A percentile compares a stretch with the other conserved stretches of the same genome.
These are phyloP conservation scores for Simplicillium sp. DNA, from an alignment of 2,329 filamentous ascomycete species.

Conservation along the genomic window DNA sequence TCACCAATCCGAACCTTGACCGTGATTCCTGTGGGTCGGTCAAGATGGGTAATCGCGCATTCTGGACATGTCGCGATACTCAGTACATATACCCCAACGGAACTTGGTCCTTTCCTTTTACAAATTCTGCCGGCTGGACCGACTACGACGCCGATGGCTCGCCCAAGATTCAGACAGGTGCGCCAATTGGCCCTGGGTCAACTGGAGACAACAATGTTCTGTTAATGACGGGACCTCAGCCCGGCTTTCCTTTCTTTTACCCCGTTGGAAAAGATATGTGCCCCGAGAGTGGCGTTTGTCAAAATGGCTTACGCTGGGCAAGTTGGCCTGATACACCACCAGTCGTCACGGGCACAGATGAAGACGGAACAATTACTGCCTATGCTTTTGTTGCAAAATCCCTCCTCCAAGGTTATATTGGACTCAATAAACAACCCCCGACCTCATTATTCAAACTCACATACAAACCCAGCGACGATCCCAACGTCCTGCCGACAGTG, in stretches of 20 bases:
- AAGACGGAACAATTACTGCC: conserved; percentile 7
- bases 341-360: conserved; percentile 5
- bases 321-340: conserved; percentile 11
- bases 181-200: neutral
- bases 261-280: neutral
- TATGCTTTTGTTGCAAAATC: conserved; percentile 8
- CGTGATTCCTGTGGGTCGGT: conserved; percentile 10
- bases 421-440: neutral
- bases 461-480: conserved; percentile 7
- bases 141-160: conserved; percentile 7
- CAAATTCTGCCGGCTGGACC: conserved; percentile 9
- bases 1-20: conserved; percentile 8
- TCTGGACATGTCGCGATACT: conserved; percentile 12
- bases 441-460: conserved; percentile 9
- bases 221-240: neutral
- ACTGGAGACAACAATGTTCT: conserved; percentile 5
- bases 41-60: conserved; percentile 7
- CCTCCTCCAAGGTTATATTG: conserved; percentile 1
- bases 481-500: conserved; percentile 7
- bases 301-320: conserved; percentile 7
- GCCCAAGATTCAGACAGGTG: conserved; percentile 4
- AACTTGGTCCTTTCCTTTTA: conserved; percentile 4
- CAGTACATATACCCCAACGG: conserved; percentile 3
- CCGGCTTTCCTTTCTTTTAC: neutral
- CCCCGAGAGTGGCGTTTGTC: conserved; percentile 7